Percentiles rank a stretch among this genome's conserved stretches.
phyloP scores from a whole-genome alignment of 192 early-diverging fungal genomes.

The Pilobolus umbonatus region DNA sequence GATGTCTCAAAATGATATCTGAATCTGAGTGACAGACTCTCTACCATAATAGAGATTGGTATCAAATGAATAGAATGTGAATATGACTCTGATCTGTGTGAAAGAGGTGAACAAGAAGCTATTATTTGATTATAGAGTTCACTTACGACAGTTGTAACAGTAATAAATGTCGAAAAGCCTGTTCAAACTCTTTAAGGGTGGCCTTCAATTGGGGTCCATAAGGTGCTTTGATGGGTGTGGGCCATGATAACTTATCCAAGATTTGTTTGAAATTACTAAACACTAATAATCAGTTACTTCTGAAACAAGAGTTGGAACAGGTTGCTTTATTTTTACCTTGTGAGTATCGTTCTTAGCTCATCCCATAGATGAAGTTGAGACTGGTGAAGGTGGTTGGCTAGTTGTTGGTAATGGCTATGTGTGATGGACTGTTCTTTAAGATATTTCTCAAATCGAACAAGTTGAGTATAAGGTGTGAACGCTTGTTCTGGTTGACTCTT shows the following conservation, averaged over 20 bases:
- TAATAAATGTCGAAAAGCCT: slow-evolving; percentile 10
- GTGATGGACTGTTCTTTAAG: slow-evolving; percentile 10
- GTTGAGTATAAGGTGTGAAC: slow-evolving; percentile 37
- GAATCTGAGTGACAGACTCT: slow-evolving; percentile 59
- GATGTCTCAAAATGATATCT: slow-evolving; percentile 69
- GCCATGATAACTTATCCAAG: slow-evolving; percentile 15
- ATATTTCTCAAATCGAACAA: slow-evolving; percentile 33
- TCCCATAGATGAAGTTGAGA: slow-evolving; percentile 37
- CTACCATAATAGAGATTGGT: slow-evolving; percentile 53
- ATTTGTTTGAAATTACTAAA: slow-evolving; percentile 19
- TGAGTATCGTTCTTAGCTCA: slow-evolving; percentile 38
- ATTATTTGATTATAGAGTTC: not conserved
- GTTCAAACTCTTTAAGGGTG: slow-evolving; percentile 9
- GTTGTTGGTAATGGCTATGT: slow-evolving; percentile 15
- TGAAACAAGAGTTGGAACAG: too few species aligned
- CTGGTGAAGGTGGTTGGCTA: slow-evolving; percentile 32
- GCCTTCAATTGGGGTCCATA: slow-evolving; percentile 22
- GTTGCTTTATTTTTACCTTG: slow-evolving; percentile 40
- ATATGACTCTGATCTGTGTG: not conserved
- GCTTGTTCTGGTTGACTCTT: slow-evolving; percentile 34
- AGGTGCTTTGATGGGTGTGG: slow-evolving; percentile 11
- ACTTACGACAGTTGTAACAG: slow-evolving; percentile 24
- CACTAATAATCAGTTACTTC: not conserved
- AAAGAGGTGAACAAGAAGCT: not conserved
- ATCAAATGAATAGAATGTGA: slow-evolving; percentile 21